These are phyloP conservation scores for Streptanthus diversifolius DNA, from an alignment of 345 rosid genomes.

Conservation along the genomic window DNA sequence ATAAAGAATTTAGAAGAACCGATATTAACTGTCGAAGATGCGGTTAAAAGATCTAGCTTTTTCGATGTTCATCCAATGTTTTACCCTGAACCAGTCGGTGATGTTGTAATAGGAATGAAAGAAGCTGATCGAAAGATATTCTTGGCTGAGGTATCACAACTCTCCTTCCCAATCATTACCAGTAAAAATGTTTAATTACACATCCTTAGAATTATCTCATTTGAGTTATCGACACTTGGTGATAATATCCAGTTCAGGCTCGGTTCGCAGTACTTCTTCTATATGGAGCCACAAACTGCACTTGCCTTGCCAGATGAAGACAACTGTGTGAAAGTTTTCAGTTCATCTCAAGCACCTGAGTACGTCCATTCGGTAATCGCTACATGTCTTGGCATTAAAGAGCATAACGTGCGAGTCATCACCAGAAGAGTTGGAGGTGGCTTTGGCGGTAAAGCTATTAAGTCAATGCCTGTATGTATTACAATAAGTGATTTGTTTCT, in stretches of 20 bases:
- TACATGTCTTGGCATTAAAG: constrained; percentile 73
- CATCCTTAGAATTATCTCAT: not conserved
- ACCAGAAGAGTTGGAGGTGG: constrained; percentile 93
- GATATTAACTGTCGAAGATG: constrained; percentile 73
- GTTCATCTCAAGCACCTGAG: constrained; percentile 73
- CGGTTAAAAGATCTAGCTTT: constrained; percentile 61
- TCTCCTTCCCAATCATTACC: not conserved
- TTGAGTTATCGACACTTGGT: not conserved
- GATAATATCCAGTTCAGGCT: constrained; percentile 49
- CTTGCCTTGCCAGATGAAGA: constrained; percentile 95
- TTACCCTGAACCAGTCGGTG: constrained; percentile 57
- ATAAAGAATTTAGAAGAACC: constrained; percentile 52
- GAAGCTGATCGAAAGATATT: constrained; percentile 68
- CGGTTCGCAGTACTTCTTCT: constrained; percentile 85
- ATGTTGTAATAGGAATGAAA: constrained; percentile 65
- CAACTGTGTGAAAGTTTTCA: constrained; percentile 51
- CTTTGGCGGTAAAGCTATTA: constrained; percentile 83
- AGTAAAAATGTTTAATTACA: not conserved
- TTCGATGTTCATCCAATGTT: constrained; percentile 45
- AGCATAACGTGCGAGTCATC: constrained; percentile 74
- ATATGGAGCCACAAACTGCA: constrained; percentile 82
- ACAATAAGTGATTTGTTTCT: not conserved
- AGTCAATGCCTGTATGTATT: constrained; percentile 69
- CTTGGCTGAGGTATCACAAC: constrained; percentile 47
- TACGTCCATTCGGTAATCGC: constrained; percentile 39